These are phyloP conservation scores for Metarhizium album DNA, from an alignment of 2,329 filamentous ascomycete species.

Conservation along the genomic window DNA sequence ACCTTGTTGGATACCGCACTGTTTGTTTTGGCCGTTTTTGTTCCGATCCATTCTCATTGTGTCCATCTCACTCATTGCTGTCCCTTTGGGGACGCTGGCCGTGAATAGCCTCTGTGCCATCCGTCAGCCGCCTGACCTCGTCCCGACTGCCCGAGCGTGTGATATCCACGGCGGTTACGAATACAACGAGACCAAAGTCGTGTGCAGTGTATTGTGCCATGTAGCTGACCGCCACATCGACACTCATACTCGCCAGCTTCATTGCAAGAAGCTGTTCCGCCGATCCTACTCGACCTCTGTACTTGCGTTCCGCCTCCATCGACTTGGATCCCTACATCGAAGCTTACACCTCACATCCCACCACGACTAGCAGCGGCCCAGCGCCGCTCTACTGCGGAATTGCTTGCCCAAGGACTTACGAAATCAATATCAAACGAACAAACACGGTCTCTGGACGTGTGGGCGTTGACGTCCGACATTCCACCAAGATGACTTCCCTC, in stretches of 20 bases:
- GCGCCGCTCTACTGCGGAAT: background rate
- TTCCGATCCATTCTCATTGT: slow-evolving; percentile 9
- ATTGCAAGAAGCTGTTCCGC: background rate
- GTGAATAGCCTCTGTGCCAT: slow-evolving; percentile 11
- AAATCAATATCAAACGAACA: background rate
- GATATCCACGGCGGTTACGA: slow-evolving; percentile 1
- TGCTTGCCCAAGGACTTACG: background rate
- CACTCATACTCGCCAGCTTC: background rate
- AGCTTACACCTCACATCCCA: background rate
- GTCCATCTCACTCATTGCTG: slow-evolving; percentile 10
- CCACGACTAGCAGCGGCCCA: background rate
- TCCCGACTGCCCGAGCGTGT: background rate
- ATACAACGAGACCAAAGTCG: slow-evolving; percentile 6
- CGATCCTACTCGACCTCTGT: background rate
- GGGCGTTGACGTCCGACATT: background rate
- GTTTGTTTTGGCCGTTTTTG: slow-evolving; percentile 8
- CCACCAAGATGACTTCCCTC: slow-evolving; percentile 38
- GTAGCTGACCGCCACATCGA: background rate
- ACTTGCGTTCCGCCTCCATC: background rate
- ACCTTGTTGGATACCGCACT: slow-evolving; percentile 12
- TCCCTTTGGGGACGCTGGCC: slow-evolving; percentile 12
- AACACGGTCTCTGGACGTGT: slow-evolving; percentile 10
- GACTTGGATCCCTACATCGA: background rate
- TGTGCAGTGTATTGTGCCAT: background rate
- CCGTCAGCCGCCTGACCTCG: background rate